phyloP scores from a whole-genome alignment of 441 rosid species.

The Pelargonium myrrhifolium region DNA sequence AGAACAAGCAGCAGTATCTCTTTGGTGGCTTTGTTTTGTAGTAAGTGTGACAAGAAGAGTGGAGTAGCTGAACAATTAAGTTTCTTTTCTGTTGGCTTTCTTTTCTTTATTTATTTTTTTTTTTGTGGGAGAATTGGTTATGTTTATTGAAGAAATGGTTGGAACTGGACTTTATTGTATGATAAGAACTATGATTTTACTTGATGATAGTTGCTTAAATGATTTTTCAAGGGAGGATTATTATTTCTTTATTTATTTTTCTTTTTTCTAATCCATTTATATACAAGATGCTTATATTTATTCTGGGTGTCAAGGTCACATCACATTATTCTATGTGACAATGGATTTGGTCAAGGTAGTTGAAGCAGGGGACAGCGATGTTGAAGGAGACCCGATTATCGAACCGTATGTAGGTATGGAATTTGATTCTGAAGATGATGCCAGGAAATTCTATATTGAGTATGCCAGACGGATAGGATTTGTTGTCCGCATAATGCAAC shows the following conservation, averaged over 20 bases:
- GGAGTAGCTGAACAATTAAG: too few relatives aligned
- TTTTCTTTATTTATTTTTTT: too few relatives aligned
- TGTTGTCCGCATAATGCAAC: conserved; percentile 65
- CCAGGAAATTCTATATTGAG: conserved; percentile 51
- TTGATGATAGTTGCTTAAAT: not conserved
- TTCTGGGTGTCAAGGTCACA: not conserved
- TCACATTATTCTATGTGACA: not conserved
- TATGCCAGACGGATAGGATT: conserved; percentile 60
- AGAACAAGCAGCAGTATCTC: too few relatives aligned
- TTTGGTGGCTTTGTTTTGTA: too few relatives aligned
- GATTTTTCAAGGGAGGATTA: not conserved
- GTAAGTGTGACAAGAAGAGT: too few relatives aligned
- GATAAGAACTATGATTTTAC: too few relatives aligned
- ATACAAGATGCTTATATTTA: not conserved
- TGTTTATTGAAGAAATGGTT: too few relatives aligned
- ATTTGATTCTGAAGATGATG: conserved; percentile 67
- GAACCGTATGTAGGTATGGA: conserved; percentile 65
- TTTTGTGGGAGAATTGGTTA: too few relatives aligned
- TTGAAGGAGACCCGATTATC: conserved; percentile 30
- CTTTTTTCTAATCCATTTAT: not conserved
- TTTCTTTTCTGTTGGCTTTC: too few relatives aligned
- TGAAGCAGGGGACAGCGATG: not conserved
- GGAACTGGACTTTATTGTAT: too few relatives aligned
- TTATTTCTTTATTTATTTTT: not conserved
- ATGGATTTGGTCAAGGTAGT: conserved; percentile 3